These are phyloP conservation scores for Arthromyces matolae DNA, from an alignment of 768 basidiomycete species.

Conservation along the genomic window DNA sequence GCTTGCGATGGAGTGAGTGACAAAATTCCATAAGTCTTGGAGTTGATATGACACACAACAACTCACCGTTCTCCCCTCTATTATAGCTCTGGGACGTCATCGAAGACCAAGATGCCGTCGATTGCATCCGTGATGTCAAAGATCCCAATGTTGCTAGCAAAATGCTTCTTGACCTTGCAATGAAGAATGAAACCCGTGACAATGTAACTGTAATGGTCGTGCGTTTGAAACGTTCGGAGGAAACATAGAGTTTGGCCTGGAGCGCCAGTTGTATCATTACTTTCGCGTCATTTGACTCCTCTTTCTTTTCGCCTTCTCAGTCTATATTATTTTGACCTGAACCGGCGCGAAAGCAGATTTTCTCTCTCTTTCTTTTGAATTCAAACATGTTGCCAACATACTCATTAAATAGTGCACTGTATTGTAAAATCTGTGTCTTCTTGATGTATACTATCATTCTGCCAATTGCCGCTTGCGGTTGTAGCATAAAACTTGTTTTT, in stretches of 20 bases:
- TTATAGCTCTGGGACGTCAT: slow-evolving; percentile 17
- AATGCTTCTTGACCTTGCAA: slow-evolving; percentile 12
- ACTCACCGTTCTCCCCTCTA: too few relatives aligned
- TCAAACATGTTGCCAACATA: too few relatives aligned
- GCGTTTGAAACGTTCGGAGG: slow-evolving; percentile 5
- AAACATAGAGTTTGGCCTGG: slow-evolving; percentile 1
- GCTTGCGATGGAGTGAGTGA: slow-evolving; percentile 16
- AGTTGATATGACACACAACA: not conserved
- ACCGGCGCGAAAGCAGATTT: too few relatives aligned
- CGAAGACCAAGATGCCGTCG: slow-evolving; percentile 13
- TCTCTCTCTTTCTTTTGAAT: too few relatives aligned
- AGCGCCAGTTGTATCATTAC: too few relatives aligned
- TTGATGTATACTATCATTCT: too few relatives aligned
- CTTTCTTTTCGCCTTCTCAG: not conserved
- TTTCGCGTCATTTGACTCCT: not conserved
- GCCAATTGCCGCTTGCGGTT: too few relatives aligned
- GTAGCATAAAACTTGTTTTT: too few relatives aligned
- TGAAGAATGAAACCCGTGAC: slow-evolving; percentile 14
- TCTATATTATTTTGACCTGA: too few relatives aligned
- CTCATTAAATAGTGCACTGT: too few relatives aligned
- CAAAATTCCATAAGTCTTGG: not conserved
- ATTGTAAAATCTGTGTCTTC: too few relatives aligned
- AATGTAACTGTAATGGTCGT: slow-evolving; percentile 18
- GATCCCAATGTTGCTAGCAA: slow-evolving; percentile 14
- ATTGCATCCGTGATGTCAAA: slow-evolving; percentile 7